Evolutionary conservation across 2,329 filamentous ascomycete species (phyloP).

Genomic region (Fusarium humuli): DNA sequence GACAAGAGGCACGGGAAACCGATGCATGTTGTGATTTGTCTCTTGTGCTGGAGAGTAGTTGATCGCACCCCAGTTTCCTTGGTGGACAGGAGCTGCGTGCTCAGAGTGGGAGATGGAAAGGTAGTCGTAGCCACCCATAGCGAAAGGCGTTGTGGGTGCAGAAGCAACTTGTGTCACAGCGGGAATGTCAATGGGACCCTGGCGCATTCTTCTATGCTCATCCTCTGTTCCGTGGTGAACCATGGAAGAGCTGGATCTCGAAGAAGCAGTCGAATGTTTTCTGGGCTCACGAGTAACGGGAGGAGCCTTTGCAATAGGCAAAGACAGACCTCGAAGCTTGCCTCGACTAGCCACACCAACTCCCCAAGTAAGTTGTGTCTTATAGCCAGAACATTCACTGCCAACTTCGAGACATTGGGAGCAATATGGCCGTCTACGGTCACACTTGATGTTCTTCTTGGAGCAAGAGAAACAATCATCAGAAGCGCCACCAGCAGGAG

Average conservation of each 20-base stretch:
- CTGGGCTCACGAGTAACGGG: conserved; percentile 64
- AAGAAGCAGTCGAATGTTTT: conserved; percentile 58
- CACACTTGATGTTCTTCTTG: conserved; percentile 86
- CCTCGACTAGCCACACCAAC: conserved; percentile 95
- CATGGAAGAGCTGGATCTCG: conserved; percentile 59
- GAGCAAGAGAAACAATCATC: conserved; percentile 96
- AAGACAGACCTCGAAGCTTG: conserved; percentile 88
- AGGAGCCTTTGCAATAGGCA: conserved; percentile 73
- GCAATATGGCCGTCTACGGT: conserved; percentile 92
- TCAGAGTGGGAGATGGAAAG: conserved; percentile 64
- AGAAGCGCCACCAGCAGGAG: conserved; percentile 86
- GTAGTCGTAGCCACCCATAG: conserved; percentile 59
- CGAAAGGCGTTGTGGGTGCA: conserved; percentile 58
- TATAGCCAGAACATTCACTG: conserved; percentile 95
- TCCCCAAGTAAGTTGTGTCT: conserved; percentile 96
- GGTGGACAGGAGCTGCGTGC: conserved; percentile 54
- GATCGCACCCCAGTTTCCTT: conserved; percentile 60
- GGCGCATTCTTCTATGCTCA: conserved; percentile 48
- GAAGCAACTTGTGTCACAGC: conserved; percentile 53
- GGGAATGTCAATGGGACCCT: conserved; percentile 54
- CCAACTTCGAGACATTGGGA: conserved; percentile 92
- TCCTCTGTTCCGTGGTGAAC: conserved; percentile 49
- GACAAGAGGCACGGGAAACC: conserved; percentile 60
- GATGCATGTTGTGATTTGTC: conserved; percentile 56
- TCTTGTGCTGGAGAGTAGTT: conserved; percentile 58